These are phyloP conservation scores for Thelonectria discophora DNA, from an alignment of 2,329 filamentous ascomycete genomes.

Conservation along the genomic window DNA sequence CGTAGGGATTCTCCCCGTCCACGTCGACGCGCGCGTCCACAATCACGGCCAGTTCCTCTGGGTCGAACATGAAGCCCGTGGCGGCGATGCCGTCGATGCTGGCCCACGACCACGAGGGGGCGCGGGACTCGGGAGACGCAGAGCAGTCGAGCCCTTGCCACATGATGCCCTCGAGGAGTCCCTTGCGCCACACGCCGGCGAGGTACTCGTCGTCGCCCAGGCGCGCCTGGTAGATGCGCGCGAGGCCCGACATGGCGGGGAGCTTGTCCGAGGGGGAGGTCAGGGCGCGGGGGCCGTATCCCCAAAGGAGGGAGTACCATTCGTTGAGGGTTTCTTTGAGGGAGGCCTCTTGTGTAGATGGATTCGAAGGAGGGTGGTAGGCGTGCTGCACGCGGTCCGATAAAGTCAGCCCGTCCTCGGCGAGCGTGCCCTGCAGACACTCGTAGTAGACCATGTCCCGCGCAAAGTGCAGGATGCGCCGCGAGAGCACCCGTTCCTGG, in stretches of 20 bases:
- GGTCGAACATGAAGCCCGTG: not conserved
- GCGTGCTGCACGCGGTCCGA: slow-evolving; percentile 1
- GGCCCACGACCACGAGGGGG: slow-evolving; percentile 31
- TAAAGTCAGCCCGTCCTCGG: slow-evolving; percentile 7
- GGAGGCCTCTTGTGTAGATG: not conserved
- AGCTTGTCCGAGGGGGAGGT: slow-evolving; percentile 21
- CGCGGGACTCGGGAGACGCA: slow-evolving; percentile 19
- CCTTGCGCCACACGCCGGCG: slow-evolving; percentile 18
- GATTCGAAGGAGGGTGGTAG: not conserved
- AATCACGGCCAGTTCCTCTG: not conserved
- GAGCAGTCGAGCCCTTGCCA: slow-evolving; percentile 13
- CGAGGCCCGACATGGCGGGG: slow-evolving; percentile 20
- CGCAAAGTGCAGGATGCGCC: slow-evolving; percentile 31
- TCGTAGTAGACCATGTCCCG: slow-evolving; percentile 25
- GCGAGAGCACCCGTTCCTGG: slow-evolving; percentile 34
- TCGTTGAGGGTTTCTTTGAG: not conserved
- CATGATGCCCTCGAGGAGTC: slow-evolving; percentile 11
- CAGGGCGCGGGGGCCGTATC: slow-evolving; percentile 12
- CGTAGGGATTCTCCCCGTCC: slow-evolving; percentile 14
- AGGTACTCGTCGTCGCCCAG: slow-evolving; percentile 23
- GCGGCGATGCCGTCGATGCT: slow-evolving; percentile 14
- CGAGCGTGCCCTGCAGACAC: slow-evolving; percentile 19
- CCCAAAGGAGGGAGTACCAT: slow-evolving; percentile 7
- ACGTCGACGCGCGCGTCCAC: slow-evolving; percentile 8
- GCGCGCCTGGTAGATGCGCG: slow-evolving; percentile 15